Percentiles rank a stretch among this genome's conserved stretches.
Conservation (phyloP, 306 rosid genomes). For the Ceratonia siliqua region DNA sequence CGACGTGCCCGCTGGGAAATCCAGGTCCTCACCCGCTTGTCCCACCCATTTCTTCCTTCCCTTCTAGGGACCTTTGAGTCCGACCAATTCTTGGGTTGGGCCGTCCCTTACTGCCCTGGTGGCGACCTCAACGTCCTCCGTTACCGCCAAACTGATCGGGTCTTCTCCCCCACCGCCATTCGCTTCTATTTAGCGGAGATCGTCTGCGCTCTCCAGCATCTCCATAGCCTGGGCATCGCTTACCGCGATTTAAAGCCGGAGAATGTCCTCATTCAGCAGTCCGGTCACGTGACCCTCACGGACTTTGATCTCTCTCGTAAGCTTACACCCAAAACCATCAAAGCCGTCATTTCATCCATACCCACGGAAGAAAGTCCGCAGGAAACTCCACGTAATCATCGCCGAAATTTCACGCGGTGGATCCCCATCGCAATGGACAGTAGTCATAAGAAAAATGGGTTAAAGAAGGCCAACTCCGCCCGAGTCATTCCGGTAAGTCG, state of each 20-base stretch:
- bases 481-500: conserved; percentile 85
- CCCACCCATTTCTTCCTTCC: conserved; percentile 72
- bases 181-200: conserved; percentile 85
- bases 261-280: conserved; percentile 78
- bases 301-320: conserved; percentile 88
- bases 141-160: conserved; percentile 70
- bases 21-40: conserved; percentile 55
- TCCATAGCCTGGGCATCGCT: conserved; percentile 72
- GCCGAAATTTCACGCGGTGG: conserved; percentile 59
- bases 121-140: conserved; percentile 93
- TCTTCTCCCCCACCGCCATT: conserved; percentile 73
- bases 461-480: conserved; percentile 66
- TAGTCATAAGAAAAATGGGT: neutral
- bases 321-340: conserved; percentile 46
- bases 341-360: conserved; percentile 8
- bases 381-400: conserved; percentile 31
- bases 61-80: conserved; percentile 62
- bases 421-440: neutral
- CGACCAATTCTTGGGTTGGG: conserved; percentile 66
- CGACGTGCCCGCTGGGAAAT: conserved; percentile 91
- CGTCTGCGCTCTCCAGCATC: conserved; percentile 79
- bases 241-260: conserved; percentile 96
- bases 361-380: conserved; percentile 21
- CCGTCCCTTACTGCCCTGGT: conserved; percentile 86
- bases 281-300: conserved; percentile 93